Percentiles rank a stretch among this genome's conserved stretches.
Conservation (phyloP, 2,329 filamentous ascomycete genomes). For the Penicillium sp. region DNA sequence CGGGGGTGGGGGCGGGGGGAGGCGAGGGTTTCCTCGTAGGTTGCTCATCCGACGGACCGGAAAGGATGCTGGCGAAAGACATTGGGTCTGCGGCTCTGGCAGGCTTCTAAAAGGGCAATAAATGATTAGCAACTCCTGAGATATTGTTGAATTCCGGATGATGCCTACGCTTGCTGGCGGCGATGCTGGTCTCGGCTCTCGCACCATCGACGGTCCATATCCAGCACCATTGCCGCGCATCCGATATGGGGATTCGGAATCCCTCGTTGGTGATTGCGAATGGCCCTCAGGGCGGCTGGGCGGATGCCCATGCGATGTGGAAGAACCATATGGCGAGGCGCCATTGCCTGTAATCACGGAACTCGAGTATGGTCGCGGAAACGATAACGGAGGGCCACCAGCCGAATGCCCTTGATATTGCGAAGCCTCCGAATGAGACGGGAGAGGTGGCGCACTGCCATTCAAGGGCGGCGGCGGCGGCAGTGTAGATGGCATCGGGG, state of each 20-base stretch:
- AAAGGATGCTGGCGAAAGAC: conserved; percentile 94
- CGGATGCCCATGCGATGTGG: conserved; percentile 43
- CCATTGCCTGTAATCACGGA: conserved; percentile 36
- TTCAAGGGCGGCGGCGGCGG: conserved; percentile 40
- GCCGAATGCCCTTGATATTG: conserved; percentile 37
- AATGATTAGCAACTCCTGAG: conserved; percentile 19
- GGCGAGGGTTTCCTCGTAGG: conserved; percentile 50
- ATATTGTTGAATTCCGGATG: background rate
- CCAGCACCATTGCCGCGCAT: conserved; percentile 30
- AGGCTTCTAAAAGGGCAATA: conserved; percentile 53
- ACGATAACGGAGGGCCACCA: conserved; percentile 31
- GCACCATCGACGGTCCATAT: conserved; percentile 33
- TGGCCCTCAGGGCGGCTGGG: conserved; percentile 35
- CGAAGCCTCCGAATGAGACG: conserved; percentile 33
- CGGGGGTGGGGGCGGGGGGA: conserved; percentile 34
- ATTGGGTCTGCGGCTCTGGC: conserved; percentile 78
- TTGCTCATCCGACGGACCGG: conserved; percentile 64
- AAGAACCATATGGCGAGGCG: conserved; percentile 38
- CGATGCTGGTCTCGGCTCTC: conserved; percentile 33
- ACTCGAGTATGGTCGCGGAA: conserved; percentile 35
- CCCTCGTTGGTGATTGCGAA: conserved; percentile 43
- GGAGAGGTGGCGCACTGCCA: conserved; percentile 30
- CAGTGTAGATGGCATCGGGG: conserved; percentile 39
- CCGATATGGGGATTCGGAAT: conserved; percentile 36
- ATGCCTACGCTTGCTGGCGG: conserved; percentile 42